A percentile compares a stretch with the other conserved stretches of the same genome.
These are phyloP conservation scores for Hypoxylon lienhwacheense DNA, from an alignment of 495 filamentous ascomycete genomes.

Conservation along the genomic window DNA sequence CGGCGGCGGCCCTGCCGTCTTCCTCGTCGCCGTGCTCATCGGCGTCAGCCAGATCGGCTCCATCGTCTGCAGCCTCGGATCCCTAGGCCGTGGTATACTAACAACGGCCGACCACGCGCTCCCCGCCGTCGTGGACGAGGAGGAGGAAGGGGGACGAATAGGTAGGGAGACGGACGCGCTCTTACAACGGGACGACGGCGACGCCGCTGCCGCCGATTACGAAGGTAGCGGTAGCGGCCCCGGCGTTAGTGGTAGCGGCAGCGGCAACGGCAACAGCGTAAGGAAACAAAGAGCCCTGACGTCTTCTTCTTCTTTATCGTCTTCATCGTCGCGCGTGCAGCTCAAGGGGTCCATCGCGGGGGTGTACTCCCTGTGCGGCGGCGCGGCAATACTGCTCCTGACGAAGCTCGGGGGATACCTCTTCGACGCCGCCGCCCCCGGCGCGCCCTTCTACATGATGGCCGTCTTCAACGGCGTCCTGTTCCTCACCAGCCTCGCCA, in stretches of 20 bases:
- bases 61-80: constrained; percentile 88
- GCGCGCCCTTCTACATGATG: constrained; percentile 91
- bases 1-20: constrained; percentile 65
- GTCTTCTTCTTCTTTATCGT: too few relatives aligned
- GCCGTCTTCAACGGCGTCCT: constrained; percentile 79
- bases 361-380: constrained; percentile 86
- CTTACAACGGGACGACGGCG: constrained; percentile 23
- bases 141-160: constrained; percentile 29
- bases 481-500: constrained; percentile 58
- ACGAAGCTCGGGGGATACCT: constrained; percentile 89
- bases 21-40: constrained; percentile 74
- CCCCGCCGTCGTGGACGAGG: constrained; percentile 32
- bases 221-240: not conserved
- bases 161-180: constrained; percentile 33
- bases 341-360: constrained; percentile 94
- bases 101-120: constrained; percentile 53
- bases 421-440: constrained; percentile 69
- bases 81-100: constrained; percentile 80
- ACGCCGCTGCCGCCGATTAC: too few relatives aligned
- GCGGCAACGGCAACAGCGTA: not conserved
- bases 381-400: constrained; percentile 84
- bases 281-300: constrained; percentile 31
- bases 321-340: constrained; percentile 56
- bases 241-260: not conserved
- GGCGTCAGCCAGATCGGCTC: constrained; percentile 92